Evolutionary conservation across 2,329 filamentous ascomycete genomes (phyloP), one percentile per base, ranked within the genome.

Genomic region (Alternaria brassicicola): DNA sequence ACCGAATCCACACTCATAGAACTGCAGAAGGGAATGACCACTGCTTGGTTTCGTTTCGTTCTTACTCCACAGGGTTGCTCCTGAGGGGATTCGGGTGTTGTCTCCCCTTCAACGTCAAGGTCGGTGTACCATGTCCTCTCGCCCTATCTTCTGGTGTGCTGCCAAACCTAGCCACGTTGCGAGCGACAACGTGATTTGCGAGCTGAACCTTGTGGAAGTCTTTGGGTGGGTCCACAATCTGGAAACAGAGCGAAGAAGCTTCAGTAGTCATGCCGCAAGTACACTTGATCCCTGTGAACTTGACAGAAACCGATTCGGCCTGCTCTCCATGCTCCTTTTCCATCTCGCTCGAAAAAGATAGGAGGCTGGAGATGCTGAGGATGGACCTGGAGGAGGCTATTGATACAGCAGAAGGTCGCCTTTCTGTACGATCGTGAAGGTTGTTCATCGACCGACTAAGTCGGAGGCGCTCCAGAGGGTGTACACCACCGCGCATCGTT

Each of bases 51-150:
- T 13, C 2, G 2, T 13, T 21, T 35, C 31, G 4, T 36, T 12
- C n/a, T 17, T 19, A 42, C 30, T 57, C 36, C 28, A 51, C 39
- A 23, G 64, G 65, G 19, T 54, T 57, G 45, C 63, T 65, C 50
- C 53, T 46, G n/a, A 73, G 61, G 13, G 71, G 70, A 57, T 73
- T 70, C 6, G 55, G 48, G 52, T 69, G 63, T 31, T 50, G 25
- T 1, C 48, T 50, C 13, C 60, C 61, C 38, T 38, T 60, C 4
- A 69, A 28, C 21, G 41, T 62, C 21, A 74, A 28, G 12, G 36
- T 55, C 1, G 61, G 43, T 9, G 57, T 61, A 8, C 61, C 61
- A 53, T 72, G 64, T 1, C 71, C 69, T 38, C 51, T 65, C 9
- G 41, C 58, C 43, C 50, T 47, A 48, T 73, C 56, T 52, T 60